phyloP scores from a whole-genome alignment of 306 rosid genomes.

The Vigna trinervia region DNA sequence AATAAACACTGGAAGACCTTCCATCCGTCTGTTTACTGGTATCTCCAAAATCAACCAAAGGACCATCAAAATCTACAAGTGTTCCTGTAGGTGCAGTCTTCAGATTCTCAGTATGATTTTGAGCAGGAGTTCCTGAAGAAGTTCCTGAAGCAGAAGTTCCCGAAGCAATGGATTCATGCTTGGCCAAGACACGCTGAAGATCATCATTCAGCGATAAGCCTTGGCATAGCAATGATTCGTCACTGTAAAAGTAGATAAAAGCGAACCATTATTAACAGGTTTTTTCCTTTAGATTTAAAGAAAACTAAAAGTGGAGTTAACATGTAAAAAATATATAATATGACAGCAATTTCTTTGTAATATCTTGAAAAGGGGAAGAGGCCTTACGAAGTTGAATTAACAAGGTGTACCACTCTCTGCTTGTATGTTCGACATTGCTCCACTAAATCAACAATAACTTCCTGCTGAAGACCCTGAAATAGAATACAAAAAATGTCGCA shows the following conservation, averaged over 20 bases:
- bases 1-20: constrained; percentile 55
- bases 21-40: constrained; percentile 59
- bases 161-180: constrained; percentile 91
- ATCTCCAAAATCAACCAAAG: constrained; percentile 86
- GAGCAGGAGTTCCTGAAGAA: constrained; percentile 60
- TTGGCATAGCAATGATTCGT: constrained; percentile 93
- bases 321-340: constrained; percentile 8
- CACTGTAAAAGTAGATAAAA: constrained; percentile 57
- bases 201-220: constrained; percentile 96
- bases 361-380: constrained; percentile 34
- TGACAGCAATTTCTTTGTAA: constrained; percentile 5
- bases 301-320: constrained; percentile 17
- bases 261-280: not conserved
- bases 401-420: constrained; percentile 98
- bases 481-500: constrained; percentile 25
- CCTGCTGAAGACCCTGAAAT: constrained; percentile 88
- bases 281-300: constrained; percentile 35
- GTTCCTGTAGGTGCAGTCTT: constrained; percentile 62
- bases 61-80: constrained; percentile 66
- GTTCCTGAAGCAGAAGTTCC: constrained; percentile 73
- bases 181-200: constrained; percentile 87
- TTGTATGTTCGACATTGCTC: constrained; percentile 89
- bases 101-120: constrained; percentile 55
- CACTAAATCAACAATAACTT: constrained; percentile 94
- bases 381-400: constrained; percentile 93